Base-by-base conservation (phyloP, 2,329 filamentous ascomycete species). In the Epichloe hybrida region DNA sequence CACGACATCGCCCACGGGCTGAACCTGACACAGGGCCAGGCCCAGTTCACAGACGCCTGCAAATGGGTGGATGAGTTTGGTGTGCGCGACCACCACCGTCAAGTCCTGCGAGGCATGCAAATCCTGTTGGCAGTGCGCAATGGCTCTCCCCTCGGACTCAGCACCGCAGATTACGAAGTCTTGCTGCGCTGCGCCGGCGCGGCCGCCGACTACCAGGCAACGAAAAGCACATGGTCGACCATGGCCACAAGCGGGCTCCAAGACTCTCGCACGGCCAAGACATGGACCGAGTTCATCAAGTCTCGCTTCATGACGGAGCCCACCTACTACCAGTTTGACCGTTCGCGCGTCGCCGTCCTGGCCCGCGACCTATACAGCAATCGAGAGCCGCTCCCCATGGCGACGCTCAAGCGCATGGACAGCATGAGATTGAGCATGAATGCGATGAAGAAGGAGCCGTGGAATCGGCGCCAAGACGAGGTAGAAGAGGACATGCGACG, bases 141-240 rank as follows among this genome's bases (percentile, higher is more conserved):
- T 6, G 50, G 54, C 3, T 54, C 57, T 1, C 63, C 63, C 1
- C 53, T 57, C 3, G 37, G 53, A 6, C 58, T 74, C 3, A 57
- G 62, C 1, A 46, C 64, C 0, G 61, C 67, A 5, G 75, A 78
- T 60, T 76, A 71, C 49, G 61, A 68, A 31, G 59, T 69, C 2
- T 61, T 74, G 13, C 54, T 79, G 36, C 66, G 74, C 17, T 73
- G 67, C 50, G 73, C 74, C 3, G 76, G 72, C 4, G 71, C 73
- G 15, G 65, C 68, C 8, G 62, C 66, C 3, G 68, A 75, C 48
- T 55, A 64, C 0, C 37, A 51, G 0, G 61, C 62, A 8, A 66
- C 63, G 6, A 66, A 65, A 49, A 50, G 50, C 21, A 56, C 74
- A 41, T 73, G 67, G 66, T 43, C 58, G 2, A 49, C 64, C 47